phyloP scores from a whole-genome alignment of 1,284 basidiomycete species.

The Golubevia sp. region DNA sequence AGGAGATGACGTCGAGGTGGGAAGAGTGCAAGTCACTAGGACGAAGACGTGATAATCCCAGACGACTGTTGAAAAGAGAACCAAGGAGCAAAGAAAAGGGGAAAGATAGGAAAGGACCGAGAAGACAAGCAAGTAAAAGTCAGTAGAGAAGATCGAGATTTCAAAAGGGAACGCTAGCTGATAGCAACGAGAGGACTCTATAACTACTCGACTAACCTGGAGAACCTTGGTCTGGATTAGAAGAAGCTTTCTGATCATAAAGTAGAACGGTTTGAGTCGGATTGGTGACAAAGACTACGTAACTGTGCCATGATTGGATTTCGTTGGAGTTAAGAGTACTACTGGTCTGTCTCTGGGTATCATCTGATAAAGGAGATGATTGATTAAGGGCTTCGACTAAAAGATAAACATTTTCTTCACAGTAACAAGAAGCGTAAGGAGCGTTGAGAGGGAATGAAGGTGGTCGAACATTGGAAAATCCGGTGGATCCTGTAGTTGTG shows the following conservation, averaged over 20 bases:
- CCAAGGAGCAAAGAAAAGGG: too few relatives aligned
- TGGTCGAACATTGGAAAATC: too few relatives aligned
- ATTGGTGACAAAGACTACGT: constrained; percentile 33
- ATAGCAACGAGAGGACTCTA: too few relatives aligned
- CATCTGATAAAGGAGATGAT: constrained; percentile 6
- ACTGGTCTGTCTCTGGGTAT: not conserved
- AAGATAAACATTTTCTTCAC: constrained; percentile 41
- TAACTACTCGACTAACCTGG: not conserved
- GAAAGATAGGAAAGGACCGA: too few relatives aligned
- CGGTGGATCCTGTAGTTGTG: too few relatives aligned
- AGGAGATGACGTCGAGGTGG: too few relatives aligned
- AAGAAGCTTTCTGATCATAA: constrained; percentile 25
- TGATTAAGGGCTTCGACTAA: constrained; percentile 11
- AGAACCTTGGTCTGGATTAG: constrained; percentile 9
- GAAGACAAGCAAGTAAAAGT: too few relatives aligned
- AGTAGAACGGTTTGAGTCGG: constrained; percentile 16
- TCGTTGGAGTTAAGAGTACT: not conserved
- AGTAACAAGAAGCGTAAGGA: constrained; percentile 29
- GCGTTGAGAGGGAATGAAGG: too few relatives aligned
- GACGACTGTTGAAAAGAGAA: constrained; percentile 12
- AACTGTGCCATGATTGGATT: constrained; percentile 17
- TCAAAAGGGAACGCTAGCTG: too few relatives aligned
- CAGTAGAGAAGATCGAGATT: too few relatives aligned
- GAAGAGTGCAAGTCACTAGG: constrained; percentile 13
- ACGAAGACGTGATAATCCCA: constrained; percentile 49